Percentiles rank a stretch among this genome's conserved stretches.
Conservation (phyloP, 805 yeast species). For the Saccharomycopsis fodiens region DNA sequence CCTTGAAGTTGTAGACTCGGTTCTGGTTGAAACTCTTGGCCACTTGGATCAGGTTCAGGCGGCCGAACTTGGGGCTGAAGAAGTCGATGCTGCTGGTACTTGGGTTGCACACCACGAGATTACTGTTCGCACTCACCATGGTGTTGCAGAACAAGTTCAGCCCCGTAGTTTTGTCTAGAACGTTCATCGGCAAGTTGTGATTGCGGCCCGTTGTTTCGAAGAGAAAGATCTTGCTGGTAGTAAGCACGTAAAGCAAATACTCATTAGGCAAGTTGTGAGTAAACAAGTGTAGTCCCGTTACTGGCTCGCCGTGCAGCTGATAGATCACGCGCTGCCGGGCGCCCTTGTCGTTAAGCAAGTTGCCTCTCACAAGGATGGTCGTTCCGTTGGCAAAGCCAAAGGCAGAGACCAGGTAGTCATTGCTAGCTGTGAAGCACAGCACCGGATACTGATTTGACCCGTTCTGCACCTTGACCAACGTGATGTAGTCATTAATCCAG, state of each 20-base stretch:
- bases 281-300: conserved; percentile 62
- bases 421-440: conserved; percentile 43
- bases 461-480: conserved; percentile 56
- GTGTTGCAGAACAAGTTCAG: conserved; percentile 43
- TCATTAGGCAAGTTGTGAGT: conserved; percentile 23
- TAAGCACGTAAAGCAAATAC: conserved; percentile 54
- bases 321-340: conserved; percentile 77
- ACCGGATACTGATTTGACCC: conserved; percentile 76
- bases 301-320: conserved; percentile 62
- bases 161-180: conserved; percentile 41
- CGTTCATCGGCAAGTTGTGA: conserved; percentile 49
- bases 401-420: conserved; percentile 55
- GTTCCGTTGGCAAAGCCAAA: conserved; percentile 82
- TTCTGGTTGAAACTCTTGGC: conserved; percentile 18
- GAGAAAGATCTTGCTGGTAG: conserved; percentile 64
- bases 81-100: conserved; percentile 16
- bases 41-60: conserved; percentile 15
- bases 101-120: conserved; percentile 11
- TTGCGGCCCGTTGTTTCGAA: conserved; percentile 75
- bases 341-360: conserved; percentile 80
- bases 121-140: conserved; percentile 24
- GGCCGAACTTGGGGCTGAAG: conserved; percentile 18
- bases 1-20: conserved; percentile 11
- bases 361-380: conserved; percentile 79
- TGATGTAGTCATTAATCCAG: conserved; percentile 37